Percentiles rank a stretch among this genome's conserved stretches.
Conservation (phyloP, 805 yeast species). For the Kuraishia piskuri region DNA sequence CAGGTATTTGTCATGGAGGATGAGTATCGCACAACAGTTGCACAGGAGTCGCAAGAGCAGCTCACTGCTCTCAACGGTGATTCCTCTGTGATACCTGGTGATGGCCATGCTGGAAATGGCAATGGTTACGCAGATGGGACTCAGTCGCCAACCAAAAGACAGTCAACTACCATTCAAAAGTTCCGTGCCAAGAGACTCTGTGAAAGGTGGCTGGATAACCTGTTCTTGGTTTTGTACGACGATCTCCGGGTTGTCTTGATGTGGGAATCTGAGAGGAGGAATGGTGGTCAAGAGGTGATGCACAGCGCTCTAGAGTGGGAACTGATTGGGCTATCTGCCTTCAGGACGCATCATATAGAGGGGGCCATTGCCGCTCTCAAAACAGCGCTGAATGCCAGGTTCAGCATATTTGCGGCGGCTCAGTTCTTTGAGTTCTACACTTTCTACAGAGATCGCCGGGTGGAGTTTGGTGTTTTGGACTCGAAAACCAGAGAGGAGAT, state of each 20-base stretch:
- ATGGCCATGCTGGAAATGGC: neutral
- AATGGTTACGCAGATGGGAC: conserved; percentile 2
- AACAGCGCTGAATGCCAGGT: conserved; percentile 47
- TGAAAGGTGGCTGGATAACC: conserved; percentile 67
- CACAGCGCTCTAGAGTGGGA: conserved; percentile 73
- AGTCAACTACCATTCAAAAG: conserved; percentile 9
- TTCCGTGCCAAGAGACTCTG: conserved; percentile 45
- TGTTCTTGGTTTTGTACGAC: conserved; percentile 61
- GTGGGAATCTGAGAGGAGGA: conserved; percentile 25
- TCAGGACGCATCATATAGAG: conserved; percentile 37
- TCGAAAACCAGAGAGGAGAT: conserved; percentile 8
- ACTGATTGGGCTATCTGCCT: conserved; percentile 49
- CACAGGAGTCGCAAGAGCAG: neutral
- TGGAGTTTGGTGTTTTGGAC: conserved; percentile 17
- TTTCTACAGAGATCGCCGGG: conserved; percentile 12
- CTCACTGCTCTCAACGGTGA: neutral
- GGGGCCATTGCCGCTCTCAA: conserved; percentile 44
- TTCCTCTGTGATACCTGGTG: neutral
- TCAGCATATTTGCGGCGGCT: conserved; percentile 51
- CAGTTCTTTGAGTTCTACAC: conserved; percentile 38
- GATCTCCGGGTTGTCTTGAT: conserved; percentile 77
- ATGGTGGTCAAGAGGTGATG: conserved; percentile 20
- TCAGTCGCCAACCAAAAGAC: conserved; percentile 10
- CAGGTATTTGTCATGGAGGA: conserved; percentile 75
- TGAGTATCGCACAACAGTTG: conserved; percentile 31